Percentiles rank a stretch among this genome's conserved stretches.
phyloP scores from a whole-genome alignment of 2,329 filamentous ascomycete genomes.

The Fusarium sulawesiense region DNA sequence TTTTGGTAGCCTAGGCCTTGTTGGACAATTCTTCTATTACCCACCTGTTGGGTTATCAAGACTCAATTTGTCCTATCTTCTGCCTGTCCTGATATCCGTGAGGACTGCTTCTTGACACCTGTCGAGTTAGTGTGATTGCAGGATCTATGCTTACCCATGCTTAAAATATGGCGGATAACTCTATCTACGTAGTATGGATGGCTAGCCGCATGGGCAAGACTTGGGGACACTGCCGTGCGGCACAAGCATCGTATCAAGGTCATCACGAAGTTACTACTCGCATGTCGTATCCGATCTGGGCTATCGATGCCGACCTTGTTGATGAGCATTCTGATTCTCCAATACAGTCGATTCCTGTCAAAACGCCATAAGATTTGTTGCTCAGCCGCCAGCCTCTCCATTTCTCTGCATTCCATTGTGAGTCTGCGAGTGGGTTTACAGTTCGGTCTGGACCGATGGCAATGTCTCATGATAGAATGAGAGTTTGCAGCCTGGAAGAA shows the following conservation, averaged over 20 bases:
- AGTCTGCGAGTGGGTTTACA: neutral
- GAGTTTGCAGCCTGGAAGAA: neutral
- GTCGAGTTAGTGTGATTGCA: slow-evolving; percentile 1
- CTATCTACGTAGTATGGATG: neutral
- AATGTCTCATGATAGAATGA: slow-evolving; percentile 8
- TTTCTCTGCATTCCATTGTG: neutral
- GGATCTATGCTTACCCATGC: slow-evolving; percentile 1
- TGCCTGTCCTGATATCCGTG: slow-evolving; percentile 5
- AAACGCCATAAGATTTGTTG: neutral
- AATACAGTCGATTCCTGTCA: neutral
- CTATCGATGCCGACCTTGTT: neutral
- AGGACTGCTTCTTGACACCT: slow-evolving; percentile 5
- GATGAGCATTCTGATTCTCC: neutral
- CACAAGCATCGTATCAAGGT: neutral
- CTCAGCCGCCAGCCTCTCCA: slow-evolving; percentile 6
- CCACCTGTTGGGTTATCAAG: neutral
- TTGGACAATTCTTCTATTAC: too few relatives aligned
- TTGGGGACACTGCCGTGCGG: neutral
- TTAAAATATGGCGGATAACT: slow-evolving; percentile 12
- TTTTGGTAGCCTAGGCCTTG: too few relatives aligned
- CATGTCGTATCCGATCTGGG: neutral
- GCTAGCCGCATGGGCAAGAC: neutral
- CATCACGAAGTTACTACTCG: neutral
- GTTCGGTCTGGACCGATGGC: neutral
- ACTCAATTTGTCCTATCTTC: neutral